phyloP scores from a whole-genome alignment of 768 basidiomycete genomes.

The Agaricus blazei region DNA sequence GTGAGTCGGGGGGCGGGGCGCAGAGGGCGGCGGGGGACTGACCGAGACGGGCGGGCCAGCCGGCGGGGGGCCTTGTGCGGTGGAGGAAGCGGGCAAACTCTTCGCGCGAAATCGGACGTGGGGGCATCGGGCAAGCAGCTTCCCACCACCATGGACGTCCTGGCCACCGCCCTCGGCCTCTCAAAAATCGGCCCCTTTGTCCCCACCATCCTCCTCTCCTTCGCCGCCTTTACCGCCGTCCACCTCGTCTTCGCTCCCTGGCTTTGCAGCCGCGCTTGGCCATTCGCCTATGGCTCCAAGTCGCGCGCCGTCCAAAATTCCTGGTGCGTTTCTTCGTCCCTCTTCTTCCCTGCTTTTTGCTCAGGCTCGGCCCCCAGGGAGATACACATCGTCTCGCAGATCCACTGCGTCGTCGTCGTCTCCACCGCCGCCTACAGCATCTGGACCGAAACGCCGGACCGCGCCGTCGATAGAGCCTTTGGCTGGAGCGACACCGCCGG shows the following conservation, averaged over 20 bases:
- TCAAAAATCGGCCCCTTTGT: slow-evolving; percentile 52
- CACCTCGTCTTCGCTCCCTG: slow-evolving; percentile 57
- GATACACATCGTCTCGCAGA: slow-evolving; percentile 66
- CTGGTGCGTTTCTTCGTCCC: slow-evolving; percentile 39
- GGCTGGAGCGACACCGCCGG: slow-evolving; percentile 65
- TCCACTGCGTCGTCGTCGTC: slow-evolving; percentile 65
- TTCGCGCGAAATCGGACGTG: slow-evolving; percentile 32
- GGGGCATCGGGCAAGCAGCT: neutral
- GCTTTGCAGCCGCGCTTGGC: slow-evolving; percentile 42
- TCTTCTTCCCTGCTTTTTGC: neutral
- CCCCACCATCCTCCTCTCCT: slow-evolving; percentile 47
- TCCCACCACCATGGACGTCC: neutral
- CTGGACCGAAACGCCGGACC: slow-evolving; percentile 29
- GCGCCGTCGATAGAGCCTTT: slow-evolving; percentile 62
- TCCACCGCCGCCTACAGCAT: slow-evolving; percentile 57
- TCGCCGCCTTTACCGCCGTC: slow-evolving; percentile 50
- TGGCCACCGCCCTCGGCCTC: slow-evolving; percentile 35
- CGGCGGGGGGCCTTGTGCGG: slow-evolving; percentile 40
- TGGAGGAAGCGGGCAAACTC: slow-evolving; percentile 49
- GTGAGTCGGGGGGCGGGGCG: no score
- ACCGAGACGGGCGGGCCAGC: slow-evolving; percentile 30
- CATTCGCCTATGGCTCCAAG: slow-evolving; percentile 44
- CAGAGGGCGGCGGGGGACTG: neutral
- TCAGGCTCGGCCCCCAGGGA: slow-evolving; percentile 38
- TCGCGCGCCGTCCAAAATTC: slow-evolving; percentile 46